A percentile compares a stretch with the other conserved stretches of the same genome.
Conservation (phyloP, 805 yeast species). For the Limtongozyma cylindracea region DNA sequence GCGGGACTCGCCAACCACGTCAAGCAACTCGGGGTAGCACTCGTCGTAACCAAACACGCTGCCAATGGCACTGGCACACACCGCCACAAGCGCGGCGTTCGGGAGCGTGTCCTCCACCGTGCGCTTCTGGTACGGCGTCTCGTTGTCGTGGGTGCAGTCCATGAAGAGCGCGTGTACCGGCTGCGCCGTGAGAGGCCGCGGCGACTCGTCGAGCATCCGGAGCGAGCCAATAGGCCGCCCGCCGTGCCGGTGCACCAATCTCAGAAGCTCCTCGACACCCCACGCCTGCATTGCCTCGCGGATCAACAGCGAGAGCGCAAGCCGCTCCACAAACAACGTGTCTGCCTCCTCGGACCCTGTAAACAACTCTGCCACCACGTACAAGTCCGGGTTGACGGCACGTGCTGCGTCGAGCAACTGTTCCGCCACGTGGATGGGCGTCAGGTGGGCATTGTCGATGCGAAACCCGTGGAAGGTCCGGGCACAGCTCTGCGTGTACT, state of each 20-base stretch:
- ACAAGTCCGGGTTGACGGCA: constrained; percentile 56
- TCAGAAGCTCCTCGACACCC: constrained; percentile 65
- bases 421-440: constrained; percentile 90
- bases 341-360: constrained; percentile 86
- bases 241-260: constrained; percentile 76
- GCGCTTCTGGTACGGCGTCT: constrained; percentile 69
- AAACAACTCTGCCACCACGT: constrained; percentile 85
- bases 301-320: constrained; percentile 72
- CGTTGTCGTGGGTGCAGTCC: constrained; percentile 97
- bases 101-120: constrained; percentile 89
- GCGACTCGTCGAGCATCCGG: constrained; percentile 53
- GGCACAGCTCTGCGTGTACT: constrained; percentile 53
- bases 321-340: constrained; percentile 67
- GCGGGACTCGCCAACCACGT: constrained; percentile 58
- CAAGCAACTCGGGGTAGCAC: constrained; percentile 57
- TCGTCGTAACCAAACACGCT: constrained; percentile 90
- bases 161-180: constrained; percentile 88
- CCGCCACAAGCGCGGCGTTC: constrained; percentile 80
- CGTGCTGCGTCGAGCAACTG: constrained; percentile 74
- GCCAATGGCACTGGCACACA: constrained; percentile 86
- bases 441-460: constrained; percentile 88
- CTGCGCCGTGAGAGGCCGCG: constrained; percentile 34
- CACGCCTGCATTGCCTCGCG: constrained; percentile 97
- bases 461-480: constrained; percentile 64
- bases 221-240: constrained; percentile 91